Conservation (phyloP, 345 rosid genomes). For the Turritis glabra region DNA sequence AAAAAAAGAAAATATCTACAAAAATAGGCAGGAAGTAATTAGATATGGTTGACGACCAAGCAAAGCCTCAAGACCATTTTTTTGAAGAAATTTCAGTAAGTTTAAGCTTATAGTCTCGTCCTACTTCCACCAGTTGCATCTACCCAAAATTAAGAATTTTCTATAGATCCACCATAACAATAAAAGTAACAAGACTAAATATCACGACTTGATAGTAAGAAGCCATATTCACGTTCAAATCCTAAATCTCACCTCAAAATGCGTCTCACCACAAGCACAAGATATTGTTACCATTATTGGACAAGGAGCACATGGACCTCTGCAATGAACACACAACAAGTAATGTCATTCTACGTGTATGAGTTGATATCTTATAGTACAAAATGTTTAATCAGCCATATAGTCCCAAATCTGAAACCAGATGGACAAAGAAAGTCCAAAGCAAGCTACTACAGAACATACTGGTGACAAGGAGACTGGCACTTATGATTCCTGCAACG, state of each 20-base stretch:
- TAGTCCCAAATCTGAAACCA: slow-evolving; percentile 2
- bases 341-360: slow-evolving; percentile 17
- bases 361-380: slow-evolving; percentile 16
- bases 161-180: not conserved
- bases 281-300: slow-evolving; percentile 89
- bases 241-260: slow-evolving; percentile 68
- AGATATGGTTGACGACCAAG: slow-evolving; percentile 1
- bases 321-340: slow-evolving; percentile 42
- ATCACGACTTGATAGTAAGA: not conserved
- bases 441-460: slow-evolving; percentile 32
- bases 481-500: slow-evolving; percentile 91
- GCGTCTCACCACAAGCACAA: slow-evolving; percentile 81
- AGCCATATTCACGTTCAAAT: not conserved
- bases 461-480: slow-evolving; percentile 90
- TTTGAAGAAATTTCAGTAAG: not conserved
- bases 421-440: slow-evolving; percentile 6
- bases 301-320: slow-evolving; percentile 96
- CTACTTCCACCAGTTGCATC: not conserved
- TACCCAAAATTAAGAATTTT: not conserved
- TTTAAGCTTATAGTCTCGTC: not conserved
- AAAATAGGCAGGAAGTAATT: not conserved
- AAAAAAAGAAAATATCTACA: not conserved
- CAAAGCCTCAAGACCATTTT: slow-evolving; percentile 1
- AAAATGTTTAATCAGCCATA: not conserved
- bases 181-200: not conserved